Evolutionary conservation across 176 grass and related monocot species (phyloP), one percentile per base, ranked within the genome.

Genomic region (Hsuehochloa calcarea): DNA sequence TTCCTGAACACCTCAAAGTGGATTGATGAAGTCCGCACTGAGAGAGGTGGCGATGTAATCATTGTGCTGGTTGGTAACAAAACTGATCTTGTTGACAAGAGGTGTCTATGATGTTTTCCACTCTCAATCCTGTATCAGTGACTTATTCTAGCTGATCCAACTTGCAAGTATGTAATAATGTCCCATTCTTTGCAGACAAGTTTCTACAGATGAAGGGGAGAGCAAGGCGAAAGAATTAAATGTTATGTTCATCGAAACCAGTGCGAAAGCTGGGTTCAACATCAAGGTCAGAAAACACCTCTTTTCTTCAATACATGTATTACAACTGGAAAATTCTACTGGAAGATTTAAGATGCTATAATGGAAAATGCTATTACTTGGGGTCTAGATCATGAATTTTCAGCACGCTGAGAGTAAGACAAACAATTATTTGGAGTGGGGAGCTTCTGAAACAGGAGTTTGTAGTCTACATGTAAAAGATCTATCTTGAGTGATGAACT

Each of bases 1-100:
- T 97, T 97, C 90, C 87, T 97, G 14, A 97, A 95, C 88, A 97
- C 95, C 72, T 93, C 92, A 45, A 95, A 97, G 85, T 97, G 95
- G 95, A 97, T 97, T 19, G 95, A 97, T 74, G 95, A 97, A 90
- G 95, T 97, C 45, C 93, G 86, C 72, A 97, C 95, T 51, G 95
- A 97, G 87, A 93, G 92, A 62, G 92, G 95, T 67, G 94, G 92
- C 74, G 95, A 97, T 88, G 92, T 97, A 73, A 97, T 95, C 66
- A 91, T 97, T 90, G 92, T 97, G 77, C 91, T 97, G 73, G 95
- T 93, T 45, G 95, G 91, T 60, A 97, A 97, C 91, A 95, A 97
- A 89, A 97, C 91, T 40, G 92, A 97, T 61, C 95, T 95, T 88
- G 95, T 95, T 47, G 95, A 97, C 92, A 97, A 97, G 75, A 97